Evolutionary conservation across 768 basidiomycete species (phyloP), one percentile per base, ranked within the genome.

Genomic region (Xerocomus potaroensis): DNA sequence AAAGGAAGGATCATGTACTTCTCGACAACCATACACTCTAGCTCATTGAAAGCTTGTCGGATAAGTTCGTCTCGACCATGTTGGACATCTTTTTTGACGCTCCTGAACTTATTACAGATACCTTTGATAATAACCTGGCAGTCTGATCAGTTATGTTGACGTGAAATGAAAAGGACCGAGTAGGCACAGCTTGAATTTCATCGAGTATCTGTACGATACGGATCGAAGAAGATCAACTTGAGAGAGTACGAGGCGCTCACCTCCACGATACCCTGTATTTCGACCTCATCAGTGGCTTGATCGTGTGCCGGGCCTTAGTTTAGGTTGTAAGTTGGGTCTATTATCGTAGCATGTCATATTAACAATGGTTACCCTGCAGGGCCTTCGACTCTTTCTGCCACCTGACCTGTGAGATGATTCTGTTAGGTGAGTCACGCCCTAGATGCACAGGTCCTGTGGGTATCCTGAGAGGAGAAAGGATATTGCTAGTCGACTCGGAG

Each of bases 91-190:
- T 68, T 71, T 43, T 66, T 69, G 30, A 81, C 71, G 41, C 64
- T 67, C 32, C 72, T 71, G 47, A 83, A 79, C 32, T 70, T 74
- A 27, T 67, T 63, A 0, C 68, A 64, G 33, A 80, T 70, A n/a
- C 72, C 75, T 32, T 67, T 59, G 22, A 77, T 56, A 11, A 84
- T 60, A 26, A 71, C 76, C 79, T 83, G 45, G 41, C 21, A 14
- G n/a, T 22, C 6, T 22, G 14, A 52, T 66, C 33, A 68, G 56
- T 37, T 16, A 48, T 29, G 19, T 7, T 36, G 12, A 40, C 37
- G 43, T 35, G 26, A 43, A 5, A 21, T 32, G 30, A 42, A 31
- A 42, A 43, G 34, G 34, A 30, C 23, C 23, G 10, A 10, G 10
- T 21, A 38, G 26, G 30, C 55, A 72, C 80, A 57, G 74, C 58